Evolutionary conservation across 2,329 filamentous ascomycete species (phyloP), one percentile per base, ranked within the genome.

Genomic region (Chaetomium olivaceum): DNA sequence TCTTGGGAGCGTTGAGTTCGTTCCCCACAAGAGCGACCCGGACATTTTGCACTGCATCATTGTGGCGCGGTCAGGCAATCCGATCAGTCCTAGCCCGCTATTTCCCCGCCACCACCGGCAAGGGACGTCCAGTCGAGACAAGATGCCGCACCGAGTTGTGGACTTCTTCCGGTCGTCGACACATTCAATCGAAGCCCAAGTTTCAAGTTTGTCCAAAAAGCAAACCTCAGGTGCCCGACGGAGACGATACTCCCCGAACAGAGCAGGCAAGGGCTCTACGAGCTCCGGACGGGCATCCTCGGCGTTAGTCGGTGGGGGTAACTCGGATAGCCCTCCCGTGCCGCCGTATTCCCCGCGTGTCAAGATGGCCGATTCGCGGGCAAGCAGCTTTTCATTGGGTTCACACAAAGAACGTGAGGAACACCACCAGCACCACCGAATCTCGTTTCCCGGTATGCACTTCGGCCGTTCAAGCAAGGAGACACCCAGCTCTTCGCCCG

Each of bases 141-240:
- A 73, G 61, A 87, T 87, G 85, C 84, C 85, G 73, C 83, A 86
- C 77, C 79, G 82, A 67, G 85, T 87, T 69, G 78, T 82, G 73
- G 83, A 80, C 74, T 86, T 87, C 76, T 80, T 87, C 71, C 82
- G 83, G 70, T 81, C 79, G 68, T 83, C 84, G n/a, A 83, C 83
- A 69, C 75, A 70, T 48, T 73, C 73, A 4, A 54, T 77, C 19
- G 83, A 85, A 73, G 81, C 79, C 75, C 75, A 77, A 65, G 82
- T 85, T 69, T 78, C 81, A 63, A 80, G 78, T 72, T 80, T 84
- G 70, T 83, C 85, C 69, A 82, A 78, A 66, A 74, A 71, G 27
- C 67, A 67, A 11, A 59, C 61, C 12, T 56, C 72, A 31, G 72
- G 73, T 69, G 68, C 74, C 69, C 52, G 74, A 69, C 67, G 76